These are phyloP conservation scores for Wickerhamiella azyma DNA, from an alignment of 805 yeast genomes.

Conservation along the genomic window DNA sequence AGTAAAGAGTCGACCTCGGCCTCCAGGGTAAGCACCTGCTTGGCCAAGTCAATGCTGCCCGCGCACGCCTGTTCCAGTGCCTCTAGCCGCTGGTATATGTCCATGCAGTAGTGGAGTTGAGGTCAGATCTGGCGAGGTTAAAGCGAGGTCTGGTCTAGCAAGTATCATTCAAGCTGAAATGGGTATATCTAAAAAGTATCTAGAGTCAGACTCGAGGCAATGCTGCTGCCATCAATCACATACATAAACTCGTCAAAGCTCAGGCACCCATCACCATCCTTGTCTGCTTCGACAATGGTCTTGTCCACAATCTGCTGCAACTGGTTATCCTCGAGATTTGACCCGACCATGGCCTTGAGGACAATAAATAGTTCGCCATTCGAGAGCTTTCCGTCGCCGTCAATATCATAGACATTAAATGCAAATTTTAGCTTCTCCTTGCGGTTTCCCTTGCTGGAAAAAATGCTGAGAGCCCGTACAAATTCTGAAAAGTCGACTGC, in stretches of 20 bases:
- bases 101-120: neutral
- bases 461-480: constrained; percentile 71
- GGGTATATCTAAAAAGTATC: constrained; percentile 23
- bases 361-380: constrained; percentile 91
- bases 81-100: neutral
- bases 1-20: constrained; percentile 10
- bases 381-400: constrained; percentile 85
- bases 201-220: constrained; percentile 26
- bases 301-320: constrained; percentile 95
- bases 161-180: too few relatives aligned
- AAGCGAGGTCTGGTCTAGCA: too few relatives aligned
- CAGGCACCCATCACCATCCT: constrained; percentile 73
- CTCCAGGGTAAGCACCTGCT: constrained; percentile 7
- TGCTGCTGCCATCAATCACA: constrained; percentile 27
- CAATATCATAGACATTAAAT: constrained; percentile 88
- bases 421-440: constrained; percentile 80
- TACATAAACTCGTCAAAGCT: constrained; percentile 75
- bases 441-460: constrained; percentile 67
- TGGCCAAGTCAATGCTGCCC: neutral
- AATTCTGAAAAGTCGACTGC: constrained; percentile 93
- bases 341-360: constrained; percentile 93
- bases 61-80: constrained; percentile 1
- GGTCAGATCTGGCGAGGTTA: too few relatives aligned
- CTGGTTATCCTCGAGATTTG: constrained; percentile 70
- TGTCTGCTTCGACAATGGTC: constrained; percentile 85